These are phyloP conservation scores for Tilletia horrida DNA, from an alignment of 1,284 basidiomycete species.

Conservation along the genomic window DNA sequence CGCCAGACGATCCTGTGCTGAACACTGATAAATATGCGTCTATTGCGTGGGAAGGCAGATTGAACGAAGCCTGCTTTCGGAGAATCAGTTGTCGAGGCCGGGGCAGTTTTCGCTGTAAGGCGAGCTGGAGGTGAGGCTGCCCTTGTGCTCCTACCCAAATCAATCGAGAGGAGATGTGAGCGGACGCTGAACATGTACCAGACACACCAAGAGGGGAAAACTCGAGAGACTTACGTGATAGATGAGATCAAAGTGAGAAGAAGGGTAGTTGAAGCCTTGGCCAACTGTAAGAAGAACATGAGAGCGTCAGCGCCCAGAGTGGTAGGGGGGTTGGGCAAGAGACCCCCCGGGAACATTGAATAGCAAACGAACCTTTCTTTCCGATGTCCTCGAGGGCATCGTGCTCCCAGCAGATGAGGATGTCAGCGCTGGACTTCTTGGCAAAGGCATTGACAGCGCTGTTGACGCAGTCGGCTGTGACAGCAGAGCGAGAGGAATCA, in stretches of 20 bases:
- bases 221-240: not conserved
- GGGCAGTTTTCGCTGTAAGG: conserved; percentile 35
- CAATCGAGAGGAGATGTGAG: no score
- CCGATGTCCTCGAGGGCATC: conserved; percentile 40
- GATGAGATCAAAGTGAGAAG: conserved; percentile 9
- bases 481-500: not conserved
- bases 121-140: conserved; percentile 22
- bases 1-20: no score
- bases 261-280: conserved; percentile 5
- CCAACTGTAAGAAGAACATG: not conserved
- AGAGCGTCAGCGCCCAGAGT: no score
- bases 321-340: conserved; percentile 15
- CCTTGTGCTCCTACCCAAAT: conserved; percentile 26
- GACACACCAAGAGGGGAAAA: no score
- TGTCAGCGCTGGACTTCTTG: conserved; percentile 21
- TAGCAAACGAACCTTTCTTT: not conserved
- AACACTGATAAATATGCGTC: no score
- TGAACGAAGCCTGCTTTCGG: not conserved
- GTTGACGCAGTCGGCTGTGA: conserved; percentile 35
- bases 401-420: conserved; percentile 43
- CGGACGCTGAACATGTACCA: no score
- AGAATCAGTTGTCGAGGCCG: conserved; percentile 25
- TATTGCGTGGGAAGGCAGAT: not conserved
- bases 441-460: conserved; percentile 38
- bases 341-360: conserved; percentile 44